phyloP scores from a whole-genome alignment of 2,329 filamentous ascomycete genomes.

The Aspergillus ibericus region DNA sequence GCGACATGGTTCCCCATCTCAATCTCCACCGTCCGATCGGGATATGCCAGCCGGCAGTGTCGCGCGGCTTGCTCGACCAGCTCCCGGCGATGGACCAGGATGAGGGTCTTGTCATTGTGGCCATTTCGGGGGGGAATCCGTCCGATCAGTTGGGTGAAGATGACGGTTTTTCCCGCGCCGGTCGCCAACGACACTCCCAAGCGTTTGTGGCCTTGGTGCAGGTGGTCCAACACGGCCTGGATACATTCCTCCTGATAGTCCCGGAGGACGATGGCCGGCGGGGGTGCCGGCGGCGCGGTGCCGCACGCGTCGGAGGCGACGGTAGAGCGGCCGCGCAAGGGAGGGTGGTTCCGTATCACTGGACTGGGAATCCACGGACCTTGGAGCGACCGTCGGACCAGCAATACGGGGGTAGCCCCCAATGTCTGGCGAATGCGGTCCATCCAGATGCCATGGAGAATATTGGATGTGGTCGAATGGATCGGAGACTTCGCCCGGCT shows the following conservation, averaged over 20 bases:
- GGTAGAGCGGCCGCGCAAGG: constrained; percentile 26
- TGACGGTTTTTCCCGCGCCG: constrained; percentile 87
- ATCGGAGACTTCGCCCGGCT: too few relatives aligned
- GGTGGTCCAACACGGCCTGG: constrained; percentile 69
- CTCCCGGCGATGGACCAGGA: constrained; percentile 88
- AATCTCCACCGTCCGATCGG: constrained; percentile 76
- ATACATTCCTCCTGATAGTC: constrained; percentile 93
- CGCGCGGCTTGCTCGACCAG: constrained; percentile 89
- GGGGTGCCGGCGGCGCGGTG: constrained; percentile 14
- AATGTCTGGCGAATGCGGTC: constrained; percentile 30
- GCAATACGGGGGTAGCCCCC: constrained; percentile 20
- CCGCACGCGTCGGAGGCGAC: constrained; percentile 11
- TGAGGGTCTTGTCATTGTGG: constrained; percentile 73
- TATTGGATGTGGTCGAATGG: too few relatives aligned
- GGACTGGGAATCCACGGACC: constrained; percentile 22
- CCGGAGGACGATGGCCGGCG: constrained; percentile 62
- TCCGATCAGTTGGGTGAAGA: constrained; percentile 93
- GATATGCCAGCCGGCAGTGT: constrained; percentile 81
- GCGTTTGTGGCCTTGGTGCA: constrained; percentile 71
- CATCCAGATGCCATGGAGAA: constrained; percentile 28
- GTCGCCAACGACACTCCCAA: constrained; percentile 85
- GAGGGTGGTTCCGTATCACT: constrained; percentile 30
- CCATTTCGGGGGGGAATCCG: constrained; percentile 61
- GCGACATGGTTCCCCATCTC: constrained; percentile 84
- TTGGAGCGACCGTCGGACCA: constrained; percentile 11